Evolutionary conservation across 805 yeast genomes (phyloP).

Genomic region (Pichia ethanolica): DNA sequence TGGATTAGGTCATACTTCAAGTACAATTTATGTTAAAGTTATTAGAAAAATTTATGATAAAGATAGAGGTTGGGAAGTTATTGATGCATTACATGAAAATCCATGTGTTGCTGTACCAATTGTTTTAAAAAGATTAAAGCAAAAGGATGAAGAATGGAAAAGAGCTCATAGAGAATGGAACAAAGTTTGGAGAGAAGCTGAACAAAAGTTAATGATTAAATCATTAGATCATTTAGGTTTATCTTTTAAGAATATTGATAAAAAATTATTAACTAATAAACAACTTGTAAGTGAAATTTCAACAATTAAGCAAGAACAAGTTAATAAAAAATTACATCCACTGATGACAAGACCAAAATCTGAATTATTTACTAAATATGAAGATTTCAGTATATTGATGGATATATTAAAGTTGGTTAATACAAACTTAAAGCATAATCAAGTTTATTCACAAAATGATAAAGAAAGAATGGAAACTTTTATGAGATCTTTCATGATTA

Average conservation of each 20-base stretch:
- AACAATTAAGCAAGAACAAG: constrained; percentile 86
- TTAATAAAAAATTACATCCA: constrained; percentile 79
- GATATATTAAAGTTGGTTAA: constrained; percentile 68
- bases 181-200: constrained; percentile 97
- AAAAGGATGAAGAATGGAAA: constrained; percentile 98
- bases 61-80: constrained; percentile 92
- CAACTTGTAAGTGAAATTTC: constrained; percentile 87
- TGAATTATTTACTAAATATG: constrained; percentile 49
- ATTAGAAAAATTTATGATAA: constrained; percentile 87
- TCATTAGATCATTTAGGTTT: constrained; percentile 92
- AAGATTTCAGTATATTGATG: constrained; percentile 59
- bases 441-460: constrained; percentile 73
- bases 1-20: constrained; percentile 87
- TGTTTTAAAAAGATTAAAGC: constrained; percentile 85
- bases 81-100: constrained; percentile 89
- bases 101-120: constrained; percentile 95
- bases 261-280: constrained; percentile 82
- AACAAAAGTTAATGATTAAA: constrained; percentile 88
- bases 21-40: constrained; percentile 88
- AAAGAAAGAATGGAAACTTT: constrained; percentile 69
- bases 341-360: constrained; percentile 81
- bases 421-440: constrained; percentile 57
- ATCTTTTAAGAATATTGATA: constrained; percentile 95
- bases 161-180: constrained; percentile 98
- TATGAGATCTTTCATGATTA: constrained; percentile 58